These are phyloP conservation scores for Eruca vesicaria DNA, from an alignment of 441 rosid genomes.

Conservation along the genomic window DNA sequence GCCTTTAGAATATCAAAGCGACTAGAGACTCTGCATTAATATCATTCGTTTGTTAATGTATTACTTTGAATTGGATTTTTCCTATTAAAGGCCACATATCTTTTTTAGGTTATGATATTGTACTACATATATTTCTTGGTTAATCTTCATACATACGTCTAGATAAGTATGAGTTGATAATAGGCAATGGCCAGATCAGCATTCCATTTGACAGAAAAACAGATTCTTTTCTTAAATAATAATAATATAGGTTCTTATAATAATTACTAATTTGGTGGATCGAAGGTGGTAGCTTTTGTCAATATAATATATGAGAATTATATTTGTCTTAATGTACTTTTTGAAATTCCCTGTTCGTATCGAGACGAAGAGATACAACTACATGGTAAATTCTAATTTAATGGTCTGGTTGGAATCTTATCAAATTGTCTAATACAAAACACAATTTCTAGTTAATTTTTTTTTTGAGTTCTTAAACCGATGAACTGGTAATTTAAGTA, in stretches of 20 bases:
- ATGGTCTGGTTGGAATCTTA: conserved; percentile 5
- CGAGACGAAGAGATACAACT: background rate
- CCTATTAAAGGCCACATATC: background rate
- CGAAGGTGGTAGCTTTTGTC: background rate
- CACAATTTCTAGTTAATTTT: background rate
- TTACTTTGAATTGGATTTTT: conserved; percentile 4
- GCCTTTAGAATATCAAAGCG: conserved; percentile 3
- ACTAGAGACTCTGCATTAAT: conserved; percentile 2
- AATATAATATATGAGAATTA: background rate
- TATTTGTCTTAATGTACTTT: background rate
- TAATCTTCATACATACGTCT: background rate
- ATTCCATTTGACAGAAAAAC: conserved; percentile 15
- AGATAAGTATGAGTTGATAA: conserved; percentile 11
- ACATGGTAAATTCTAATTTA: background rate
- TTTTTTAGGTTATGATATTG: background rate
- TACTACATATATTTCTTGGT: background rate
- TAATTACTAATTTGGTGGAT: background rate
- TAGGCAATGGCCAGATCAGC: conserved; percentile 16
- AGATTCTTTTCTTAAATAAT: background rate
- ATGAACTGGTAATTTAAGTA: background rate
- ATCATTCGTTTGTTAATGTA: conserved; percentile 1
- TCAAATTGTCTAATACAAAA: background rate
- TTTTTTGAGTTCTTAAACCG: background rate
- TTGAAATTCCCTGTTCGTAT: conserved; percentile 1
- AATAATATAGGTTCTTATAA: background rate